Evolutionary conservation across 2,329 filamentous ascomycete genomes (phyloP).

Genomic region (Volutella citrinella): DNA sequence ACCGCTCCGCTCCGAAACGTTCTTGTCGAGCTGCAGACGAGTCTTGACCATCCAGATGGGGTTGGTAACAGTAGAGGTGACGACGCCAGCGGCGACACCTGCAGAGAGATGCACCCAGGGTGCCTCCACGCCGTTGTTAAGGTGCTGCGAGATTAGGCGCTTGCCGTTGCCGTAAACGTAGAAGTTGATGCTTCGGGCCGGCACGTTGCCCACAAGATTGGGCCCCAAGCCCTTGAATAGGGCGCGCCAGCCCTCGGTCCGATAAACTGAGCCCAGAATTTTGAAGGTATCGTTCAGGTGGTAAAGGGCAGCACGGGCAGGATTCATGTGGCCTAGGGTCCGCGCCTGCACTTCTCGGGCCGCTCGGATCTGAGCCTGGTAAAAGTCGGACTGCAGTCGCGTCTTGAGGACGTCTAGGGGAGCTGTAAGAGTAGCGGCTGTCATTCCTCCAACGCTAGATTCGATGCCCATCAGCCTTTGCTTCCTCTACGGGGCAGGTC

Average conservation of each 20-base stretch:
- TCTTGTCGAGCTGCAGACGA: constrained; percentile 86
- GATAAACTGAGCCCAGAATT: constrained; percentile 78
- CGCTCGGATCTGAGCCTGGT: constrained; percentile 76
- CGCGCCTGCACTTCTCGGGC: constrained; percentile 59
- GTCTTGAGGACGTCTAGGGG: constrained; percentile 94
- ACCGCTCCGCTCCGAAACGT: constrained; percentile 60
- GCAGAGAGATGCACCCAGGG: constrained; percentile 76
- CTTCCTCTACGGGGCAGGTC: not conserved
- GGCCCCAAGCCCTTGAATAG: constrained; percentile 92
- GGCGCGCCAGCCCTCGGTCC: constrained; percentile 77
- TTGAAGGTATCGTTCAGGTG: constrained; percentile 85
- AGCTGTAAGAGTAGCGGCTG: constrained; percentile 85
- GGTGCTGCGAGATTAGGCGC: constrained; percentile 69
- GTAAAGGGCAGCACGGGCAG: constrained; percentile 62
- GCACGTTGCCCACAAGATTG: constrained; percentile 85
- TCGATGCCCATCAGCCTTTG: constrained; percentile 13
- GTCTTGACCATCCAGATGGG: constrained; percentile 98
- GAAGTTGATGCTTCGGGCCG: constrained; percentile 89
- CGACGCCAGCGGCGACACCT: constrained; percentile 74
- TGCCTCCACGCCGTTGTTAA: constrained; percentile 67
- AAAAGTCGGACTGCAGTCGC: constrained; percentile 89
- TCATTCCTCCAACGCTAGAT: constrained; percentile 79
- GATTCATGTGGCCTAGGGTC: constrained; percentile 49
- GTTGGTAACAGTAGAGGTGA: constrained; percentile 88
- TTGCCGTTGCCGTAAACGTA: constrained; percentile 93